Base-by-base conservation (phyloP, 2,329 filamentous ascomycete genomes). In the Clonostachys solani region DNA sequence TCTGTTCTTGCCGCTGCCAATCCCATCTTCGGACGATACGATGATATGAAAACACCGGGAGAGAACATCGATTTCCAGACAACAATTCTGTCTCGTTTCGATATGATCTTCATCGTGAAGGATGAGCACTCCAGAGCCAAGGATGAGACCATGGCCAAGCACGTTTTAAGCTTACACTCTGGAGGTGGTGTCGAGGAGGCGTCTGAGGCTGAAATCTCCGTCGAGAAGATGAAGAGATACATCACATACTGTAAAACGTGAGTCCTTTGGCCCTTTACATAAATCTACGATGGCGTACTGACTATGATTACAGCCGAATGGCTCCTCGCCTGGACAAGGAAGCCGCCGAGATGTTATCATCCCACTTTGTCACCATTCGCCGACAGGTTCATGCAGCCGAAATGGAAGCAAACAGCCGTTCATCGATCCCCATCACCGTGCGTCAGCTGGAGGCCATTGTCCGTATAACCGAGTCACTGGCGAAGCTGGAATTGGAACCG, bases 21-120 rank as follows among this genome's bases (percentile, higher is more conserved):
- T 66, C 94, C 94, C 1, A 94, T 99, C 49, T 99, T 97, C 61
- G 94, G 94, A 46, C 87, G 94, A 23, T 99, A 99, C 69, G 94
- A 99, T 65, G 94, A 99, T 61, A 86, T 99, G 75, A 97, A 97
- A 68, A 91, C 89, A 0, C 94, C 94, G 0, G 94, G 94, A 50
- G 94, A 99, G 68, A 99, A 99, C 63, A 99, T 99, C 56, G 94
- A 99, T 68, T 99, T 99, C 69, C 94, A 99, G 62, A 99, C 94
- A 0, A 99, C 94, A 5, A 97, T 99, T 60, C 65, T 99, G 54
- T 97, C 92, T 3, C 89, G 94, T 79, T 99, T 99, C 65, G 94
- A 99, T 67, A 96, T 99, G 89, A 97, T 99, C 55, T 99, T 97
- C 74, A 96, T 99, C 55, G 92, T 99, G 52, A 89, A 89, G 57